Base-by-base conservation (phyloP, 2,329 filamentous ascomycete genomes). In the Dactylonectria macrodidyma region DNA sequence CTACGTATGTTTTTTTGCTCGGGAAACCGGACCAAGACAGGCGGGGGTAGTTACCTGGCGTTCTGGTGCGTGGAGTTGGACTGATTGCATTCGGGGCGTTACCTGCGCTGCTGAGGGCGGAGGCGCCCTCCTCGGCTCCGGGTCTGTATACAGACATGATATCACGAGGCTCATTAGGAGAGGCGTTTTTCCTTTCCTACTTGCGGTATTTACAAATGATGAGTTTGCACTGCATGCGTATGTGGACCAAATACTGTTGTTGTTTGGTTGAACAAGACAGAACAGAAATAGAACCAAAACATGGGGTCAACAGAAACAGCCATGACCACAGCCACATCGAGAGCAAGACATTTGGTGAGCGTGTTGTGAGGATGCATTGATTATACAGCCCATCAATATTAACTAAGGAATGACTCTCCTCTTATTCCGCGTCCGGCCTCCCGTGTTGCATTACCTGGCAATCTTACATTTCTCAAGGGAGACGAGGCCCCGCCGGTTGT, bases 51-150 rank as follows among this genome's bases (percentile, higher is more conserved):
- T 59, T 71, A 64, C 72, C 71, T 71, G 78, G 78, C 77, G 78
- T 80, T 80, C 68, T 66, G 77, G 78, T 77, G 74, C 71, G 74
- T 47, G 76, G 76, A 73, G 72, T 78, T 77, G 74, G 68, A 73
- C 73, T 78, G 74, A 76, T 74, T 78, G 76, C 75, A 79, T 77
- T 78, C 76, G 68, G 75, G 75, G 68, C 70, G 74, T 76, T 74
- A 64, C 65, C 69, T 71, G 65, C 70, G 66, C 65, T 67, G 66
- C 65, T 67, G 66, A 63, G 60, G 66, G 71, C 67, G 66, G 60
- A 74, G 69, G 66, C 34, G 46, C 30, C 57, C 63, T 67, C 60
- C 54, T 48, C 57, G 51, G 33, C 33, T 19, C 33, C n/a, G 59
- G 62, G 64, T 71, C 66, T 67, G 59, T 73, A 36, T 60, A 62